Evolutionary conservation across 2,329 filamentous ascomycete species (phyloP).

Genomic region (Endoconidiophora laricicola): DNA sequence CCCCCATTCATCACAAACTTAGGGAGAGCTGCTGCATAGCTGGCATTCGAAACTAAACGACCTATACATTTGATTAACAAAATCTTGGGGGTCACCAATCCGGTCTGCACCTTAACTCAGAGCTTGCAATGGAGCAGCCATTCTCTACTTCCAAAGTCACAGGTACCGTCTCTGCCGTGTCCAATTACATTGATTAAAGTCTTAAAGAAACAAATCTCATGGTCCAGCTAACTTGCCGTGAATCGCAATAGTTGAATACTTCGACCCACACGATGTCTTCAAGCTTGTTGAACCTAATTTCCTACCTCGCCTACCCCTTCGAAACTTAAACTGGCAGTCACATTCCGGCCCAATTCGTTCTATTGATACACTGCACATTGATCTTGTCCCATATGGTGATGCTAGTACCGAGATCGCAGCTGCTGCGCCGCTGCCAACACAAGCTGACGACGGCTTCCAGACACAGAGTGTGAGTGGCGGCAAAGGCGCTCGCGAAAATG

Average conservation of each 20-base stretch:
- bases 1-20: too few relatives aligned
- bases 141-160: slow-evolving; percentile 63
- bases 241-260: slow-evolving; percentile 62
- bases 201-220: too few relatives aligned
- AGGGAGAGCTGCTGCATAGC: too few relatives aligned
- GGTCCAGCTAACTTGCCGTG: too few relatives aligned
- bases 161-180: slow-evolving; percentile 29
- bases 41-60: too few relatives aligned
- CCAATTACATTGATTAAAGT: neutral
- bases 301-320: slow-evolving; percentile 62
- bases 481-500: slow-evolving; percentile 6
- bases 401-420: slow-evolving; percentile 15
- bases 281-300: slow-evolving; percentile 65
- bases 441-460: slow-evolving; percentile 42
- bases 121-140: slow-evolving; percentile 41
- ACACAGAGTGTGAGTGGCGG: slow-evolving; percentile 33
- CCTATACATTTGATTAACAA: too few relatives aligned
- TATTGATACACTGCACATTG: slow-evolving; percentile 82
- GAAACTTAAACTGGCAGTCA: slow-evolving; percentile 94
- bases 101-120: too few relatives aligned
- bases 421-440: slow-evolving; percentile 24
- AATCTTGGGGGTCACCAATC: too few relatives aligned
- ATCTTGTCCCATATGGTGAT: slow-evolving; percentile 50
- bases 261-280: slow-evolving; percentile 81
- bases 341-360: slow-evolving; percentile 80